Percentiles rank a stretch among this genome's conserved stretches.
phyloP scores from a whole-genome alignment of 257 asterid genomes.

The Cynanchum wilfordii region DNA sequence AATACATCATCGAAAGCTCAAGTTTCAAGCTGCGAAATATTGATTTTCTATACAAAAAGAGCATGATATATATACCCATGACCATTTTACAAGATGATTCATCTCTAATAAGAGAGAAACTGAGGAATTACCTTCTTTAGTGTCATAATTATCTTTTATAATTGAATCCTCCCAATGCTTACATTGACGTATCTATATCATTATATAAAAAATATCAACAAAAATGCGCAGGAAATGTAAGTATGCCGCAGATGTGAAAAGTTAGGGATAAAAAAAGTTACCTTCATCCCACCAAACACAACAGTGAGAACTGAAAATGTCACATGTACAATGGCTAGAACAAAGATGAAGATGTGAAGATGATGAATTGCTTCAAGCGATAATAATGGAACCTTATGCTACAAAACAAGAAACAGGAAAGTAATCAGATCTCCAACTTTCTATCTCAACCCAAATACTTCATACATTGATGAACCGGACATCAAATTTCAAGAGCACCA shows the following conservation, averaged over 20 bases:
- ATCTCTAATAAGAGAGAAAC: not conserved
- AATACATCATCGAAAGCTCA: not conserved
- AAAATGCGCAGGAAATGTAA: not conserved
- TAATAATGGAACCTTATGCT: conserved; percentile 55
- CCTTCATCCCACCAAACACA: conserved; percentile 60
- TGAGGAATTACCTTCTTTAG: conserved; percentile 41
- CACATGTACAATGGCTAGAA: conserved; percentile 63
- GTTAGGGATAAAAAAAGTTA: conserved; percentile 15
- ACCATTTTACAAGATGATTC: not conserved
- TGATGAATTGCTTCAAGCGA: conserved; percentile 61
- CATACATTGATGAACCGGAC: not conserved
- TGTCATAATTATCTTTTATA: conserved; percentile 48
- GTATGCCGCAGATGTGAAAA: not conserved
- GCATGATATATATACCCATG: not conserved
- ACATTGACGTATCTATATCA: conserved; percentile 82
- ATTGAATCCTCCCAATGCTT: conserved; percentile 88
- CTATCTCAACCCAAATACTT: not conserved
- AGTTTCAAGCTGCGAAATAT: not conserved
- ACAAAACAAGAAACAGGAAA: conserved; percentile 7
- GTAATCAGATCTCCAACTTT: not conserved
- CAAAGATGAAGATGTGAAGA: conserved; percentile 76
- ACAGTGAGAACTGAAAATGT: conserved; percentile 58
- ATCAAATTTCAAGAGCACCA: not conserved
- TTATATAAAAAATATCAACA: conserved; percentile 13
- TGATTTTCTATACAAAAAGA: not conserved